Percentiles rank a stretch among this genome's conserved stretches.
Conservation (phyloP, 352 stramenopile genomes). For the Pythium aristosporum region DNA sequence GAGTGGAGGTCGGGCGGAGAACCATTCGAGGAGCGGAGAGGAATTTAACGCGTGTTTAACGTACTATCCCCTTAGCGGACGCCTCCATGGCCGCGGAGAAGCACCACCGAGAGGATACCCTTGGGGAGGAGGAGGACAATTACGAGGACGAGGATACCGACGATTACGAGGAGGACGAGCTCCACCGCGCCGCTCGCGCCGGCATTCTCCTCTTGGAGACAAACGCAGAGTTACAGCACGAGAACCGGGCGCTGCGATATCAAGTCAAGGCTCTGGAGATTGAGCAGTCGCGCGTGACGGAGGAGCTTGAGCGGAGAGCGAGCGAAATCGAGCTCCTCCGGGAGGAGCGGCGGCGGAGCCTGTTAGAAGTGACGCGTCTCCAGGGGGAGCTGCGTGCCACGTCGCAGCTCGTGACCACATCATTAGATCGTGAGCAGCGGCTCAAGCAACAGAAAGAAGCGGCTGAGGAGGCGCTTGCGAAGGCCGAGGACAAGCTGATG, state of each 20-base stretch:
- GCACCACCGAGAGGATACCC: too few relatives aligned
- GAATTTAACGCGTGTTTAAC: neutral
- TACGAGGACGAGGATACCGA: neutral
- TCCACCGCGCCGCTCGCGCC: conserved; percentile 61
- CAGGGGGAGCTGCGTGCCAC: conserved; percentile 58
- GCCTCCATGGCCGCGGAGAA: neutral
- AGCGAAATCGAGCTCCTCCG: conserved; percentile 42
- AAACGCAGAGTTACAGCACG: conserved; percentile 64
- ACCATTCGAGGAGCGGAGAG: neutral
- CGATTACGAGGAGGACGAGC: conserved; percentile 41
- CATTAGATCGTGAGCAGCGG: conserved; percentile 52
- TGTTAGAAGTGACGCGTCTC: conserved; percentile 56
- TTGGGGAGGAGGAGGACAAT: too few relatives aligned
- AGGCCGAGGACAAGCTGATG: conserved; percentile 39
- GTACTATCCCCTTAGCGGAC: neutral
- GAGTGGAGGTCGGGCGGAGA: neutral
- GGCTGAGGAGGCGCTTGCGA: conserved; percentile 27
- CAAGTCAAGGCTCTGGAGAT: conserved; percentile 55
- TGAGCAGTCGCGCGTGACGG: conserved; percentile 41
- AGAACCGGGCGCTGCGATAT: conserved; percentile 51
- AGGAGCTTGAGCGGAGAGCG: conserved; percentile 37
- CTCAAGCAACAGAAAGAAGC: conserved; percentile 37
- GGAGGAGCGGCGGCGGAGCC: conserved; percentile 41
- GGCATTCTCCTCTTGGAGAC: conserved; percentile 74
- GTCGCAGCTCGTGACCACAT: conserved; percentile 51